Evolutionary conservation across 2,329 filamentous ascomycete genomes (phyloP), one percentile per base, ranked within the genome.

Genomic region (Colletotrichum tropicicola): DNA sequence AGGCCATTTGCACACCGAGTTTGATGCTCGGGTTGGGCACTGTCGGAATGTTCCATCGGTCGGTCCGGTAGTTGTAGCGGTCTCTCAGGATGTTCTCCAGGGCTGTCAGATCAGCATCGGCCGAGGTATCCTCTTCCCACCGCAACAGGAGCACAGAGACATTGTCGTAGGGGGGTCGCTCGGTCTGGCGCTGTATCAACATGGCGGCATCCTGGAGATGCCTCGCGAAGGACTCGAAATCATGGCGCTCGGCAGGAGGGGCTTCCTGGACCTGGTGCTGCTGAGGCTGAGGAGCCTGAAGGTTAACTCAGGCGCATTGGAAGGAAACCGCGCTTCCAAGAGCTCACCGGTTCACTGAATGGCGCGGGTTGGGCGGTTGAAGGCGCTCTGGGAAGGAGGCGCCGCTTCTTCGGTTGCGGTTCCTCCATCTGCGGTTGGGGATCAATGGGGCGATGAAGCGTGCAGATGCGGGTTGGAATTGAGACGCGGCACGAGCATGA

Each of bases 151-250:
- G 76, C 10, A 89, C 88, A 4, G 87, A 89, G 13, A 88, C 87
- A 59, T 82, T 83, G 17, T 79, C 82, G 68, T 91, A 89, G 23
- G 83, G 83, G 3, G 82, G 81, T 62, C 82, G 83, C 71, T 89
- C 85, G 47, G 86, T 86, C 75, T 89, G 87, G 67, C 86, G 83
- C 73, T 89, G 87, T 69, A 91, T 89, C 71, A 89, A 80, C 84
- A 89, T 89, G 68, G 88, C 88, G 52, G 88, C 88, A 82, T 90
- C 88, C 73, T 91, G 88, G 45, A 91, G 82, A 77, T 91, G 88
- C 48, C 88, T 84, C 65, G 88, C 88, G 73, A 90, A 90, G 56
- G 86, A 84, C 75, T 90, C 88, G 76, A 90, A 91, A 71, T 90
- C 87, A 76, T 87, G 83, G 69, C 85, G 83, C 70, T 87, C 83